Conservation (phyloP, 73 alveolate species). For the Tetrahymena borealis region DNA sequence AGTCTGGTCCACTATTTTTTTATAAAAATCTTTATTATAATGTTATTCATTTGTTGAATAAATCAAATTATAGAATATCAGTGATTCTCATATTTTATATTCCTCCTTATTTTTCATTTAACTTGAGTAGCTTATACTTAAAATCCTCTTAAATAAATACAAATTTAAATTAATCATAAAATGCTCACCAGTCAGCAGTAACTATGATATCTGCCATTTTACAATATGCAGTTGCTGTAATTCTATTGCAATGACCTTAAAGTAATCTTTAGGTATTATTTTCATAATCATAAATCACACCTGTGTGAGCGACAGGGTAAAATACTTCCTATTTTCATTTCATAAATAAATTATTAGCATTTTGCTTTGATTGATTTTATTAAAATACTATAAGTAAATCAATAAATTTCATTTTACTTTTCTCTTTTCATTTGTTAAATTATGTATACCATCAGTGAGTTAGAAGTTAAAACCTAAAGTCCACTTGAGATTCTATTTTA, state of each 20-base stretch:
- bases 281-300: constrained; percentile 91
- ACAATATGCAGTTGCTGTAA: constrained; percentile 88
- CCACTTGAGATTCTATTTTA: constrained; percentile 74
- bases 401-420: constrained; percentile 32
- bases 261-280: constrained; percentile 83
- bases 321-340: constrained; percentile 76
- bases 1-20: constrained; percentile 70
- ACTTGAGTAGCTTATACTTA: no score
- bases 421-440: constrained; percentile 77
- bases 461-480: constrained; percentile 87
- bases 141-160: no score
- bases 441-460: constrained; percentile 86
- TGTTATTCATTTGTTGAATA: no score
- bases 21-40: no score
- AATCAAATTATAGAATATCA: no score
- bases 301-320: constrained; percentile 98
- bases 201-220: constrained; percentile 85
- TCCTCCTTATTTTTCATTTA: no score
- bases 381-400: no score
- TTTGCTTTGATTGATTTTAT: constrained; percentile 1
- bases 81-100: no score
- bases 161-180: not conserved
- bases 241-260: constrained; percentile 92
- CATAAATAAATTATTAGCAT: not conserved
- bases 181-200: constrained; percentile 79